Base-by-base conservation (phyloP, 495 filamentous ascomycete species). In the Trypethelium eluteriae region DNA sequence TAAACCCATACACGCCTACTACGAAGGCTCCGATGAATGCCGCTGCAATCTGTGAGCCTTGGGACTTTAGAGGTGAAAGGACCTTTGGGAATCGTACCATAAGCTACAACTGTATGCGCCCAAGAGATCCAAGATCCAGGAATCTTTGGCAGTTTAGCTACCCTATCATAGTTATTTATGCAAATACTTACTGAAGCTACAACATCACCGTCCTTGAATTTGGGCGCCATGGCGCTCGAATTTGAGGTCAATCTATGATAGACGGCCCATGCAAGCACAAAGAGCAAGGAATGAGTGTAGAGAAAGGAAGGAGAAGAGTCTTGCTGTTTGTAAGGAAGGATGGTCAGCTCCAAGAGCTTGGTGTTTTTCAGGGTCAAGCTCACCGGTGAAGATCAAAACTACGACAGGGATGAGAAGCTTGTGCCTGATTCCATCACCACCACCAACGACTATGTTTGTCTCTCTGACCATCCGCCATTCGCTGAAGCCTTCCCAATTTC, bases 91-190 rank as follows among this genome's bases (percentile, higher is more conserved):
- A 34, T 62, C 67, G 64, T 67, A 90, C 88, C 74, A 72, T 96
- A 97, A 46, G 93, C 94, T 64, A 88, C 80, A 57, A 81, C 74
- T 12, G 95, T 98, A 79, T 99, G 95, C 57, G 86, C 74, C 86
- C 89, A 94, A 34, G 92, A 88, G 65, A 99, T 80, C 92, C 92
- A 98, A 83, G 89, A 89, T 70, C 91, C 95, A 71, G 91, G 92
- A 62, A 98, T 73, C 87, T 89, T 68, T 64, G 18, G 10, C 12
- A 36, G 65, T 53, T 66, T n/a, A 16, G 25, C 44, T 50, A 14
- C 14, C 34, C 0, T 2, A 38, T 11, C 1, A 16, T 34, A 38
- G 3, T 47, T 56, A 14, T 25, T 47, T 64, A 38, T 68, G 70
- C 68, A 66, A 70, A 49, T 38, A 79, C 81, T 73, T 76, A 89